Base-by-base conservation (phyloP, 148 eudicot genomes). In the Spergularia bocconei region DNA sequence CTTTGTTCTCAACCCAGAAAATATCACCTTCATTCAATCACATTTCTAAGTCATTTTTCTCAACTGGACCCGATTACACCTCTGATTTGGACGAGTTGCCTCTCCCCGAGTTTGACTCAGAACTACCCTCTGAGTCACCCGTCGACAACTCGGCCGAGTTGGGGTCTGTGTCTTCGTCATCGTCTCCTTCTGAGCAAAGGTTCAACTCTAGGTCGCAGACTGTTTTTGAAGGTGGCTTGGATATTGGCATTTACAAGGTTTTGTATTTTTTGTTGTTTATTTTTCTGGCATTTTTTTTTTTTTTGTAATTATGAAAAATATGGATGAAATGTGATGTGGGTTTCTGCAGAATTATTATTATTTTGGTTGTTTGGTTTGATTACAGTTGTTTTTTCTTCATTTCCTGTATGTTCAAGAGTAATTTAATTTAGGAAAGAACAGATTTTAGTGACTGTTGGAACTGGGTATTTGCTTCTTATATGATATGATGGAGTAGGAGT, bases 221-320 rank as follows among this genome's bases (percentile, higher is more conserved):
- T 5, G 75, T 79, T 25, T 85, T 93, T 62, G 93, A 91, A 52
- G 85, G 81, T 63, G 98, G 98, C 72, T 60, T 90, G 0, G 98
- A 92, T 53, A 60, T 67, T 4, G 96, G 98, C 80, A 67, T 91
- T 81, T 91, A 82, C 80, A 93, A 86, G 93, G 93, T 89, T 79
- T 12, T 41, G 4, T 12, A 20, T 17, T 38, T 48, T 79, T 17
- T 68, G 48, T 44, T 44, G 66, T 52, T 29, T 11, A 9, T 17
- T 20, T 76, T 69, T 66, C 2, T 25, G 12, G 16, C 21, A 16
- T 33, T 7, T 7, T 6, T 1, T 60, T 1, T 60, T 12, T 16
- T 36, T 10, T 68, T 23, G 58, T 57, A 0, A 13, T 60, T 12
- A n/a, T 56, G 19, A 6, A 69, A 29, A 9, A 61, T 38, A 16